phyloP scores from a whole-genome alignment of 495 filamentous ascomycete genomes.

The Letharia columbiana region DNA sequence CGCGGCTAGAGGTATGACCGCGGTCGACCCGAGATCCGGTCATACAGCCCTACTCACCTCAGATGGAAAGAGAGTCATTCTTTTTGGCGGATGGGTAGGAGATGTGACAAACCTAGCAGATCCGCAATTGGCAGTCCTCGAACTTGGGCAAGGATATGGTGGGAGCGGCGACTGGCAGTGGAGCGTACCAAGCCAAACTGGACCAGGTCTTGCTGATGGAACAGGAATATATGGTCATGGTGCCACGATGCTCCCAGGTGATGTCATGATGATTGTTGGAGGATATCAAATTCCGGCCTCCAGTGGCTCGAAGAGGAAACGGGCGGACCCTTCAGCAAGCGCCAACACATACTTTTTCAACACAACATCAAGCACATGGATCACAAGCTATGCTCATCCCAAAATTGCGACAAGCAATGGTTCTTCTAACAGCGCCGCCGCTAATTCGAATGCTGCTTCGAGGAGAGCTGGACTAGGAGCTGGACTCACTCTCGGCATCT shows the following conservation, averaged over 20 bases:
- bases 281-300: conserved; percentile 61
- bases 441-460: conserved; percentile 30
- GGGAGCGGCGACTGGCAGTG: conserved; percentile 65
- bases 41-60: conserved; percentile 72
- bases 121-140: conserved; percentile 70
- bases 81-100: conserved; percentile 89
- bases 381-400: conserved; percentile 57
- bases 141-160: conserved; percentile 61
- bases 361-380: conserved; percentile 64
- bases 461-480: conserved; percentile 60
- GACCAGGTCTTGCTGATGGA: conserved; percentile 37
- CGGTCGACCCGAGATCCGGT: conserved; percentile 71
- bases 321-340: conserved; percentile 32
- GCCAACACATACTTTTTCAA: conserved; percentile 63
- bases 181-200: conserved; percentile 47
- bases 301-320: conserved; percentile 32
- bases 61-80: conserved; percentile 63
- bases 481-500: conserved; percentile 62
- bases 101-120: conserved; percentile 61
- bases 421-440: conserved; percentile 7
- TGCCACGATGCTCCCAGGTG: conserved; percentile 71
- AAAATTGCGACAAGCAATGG: conserved; percentile 8
- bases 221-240: conserved; percentile 78
- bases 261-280: conserved; percentile 82
- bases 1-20: conserved; percentile 31